A percentile compares a stretch with the other conserved stretches of the same genome.
These are phyloP conservation scores for Tolypocladium cylindrosporum DNA, from an alignment of 2,329 filamentous ascomycete genomes.

Conservation along the genomic window DNA sequence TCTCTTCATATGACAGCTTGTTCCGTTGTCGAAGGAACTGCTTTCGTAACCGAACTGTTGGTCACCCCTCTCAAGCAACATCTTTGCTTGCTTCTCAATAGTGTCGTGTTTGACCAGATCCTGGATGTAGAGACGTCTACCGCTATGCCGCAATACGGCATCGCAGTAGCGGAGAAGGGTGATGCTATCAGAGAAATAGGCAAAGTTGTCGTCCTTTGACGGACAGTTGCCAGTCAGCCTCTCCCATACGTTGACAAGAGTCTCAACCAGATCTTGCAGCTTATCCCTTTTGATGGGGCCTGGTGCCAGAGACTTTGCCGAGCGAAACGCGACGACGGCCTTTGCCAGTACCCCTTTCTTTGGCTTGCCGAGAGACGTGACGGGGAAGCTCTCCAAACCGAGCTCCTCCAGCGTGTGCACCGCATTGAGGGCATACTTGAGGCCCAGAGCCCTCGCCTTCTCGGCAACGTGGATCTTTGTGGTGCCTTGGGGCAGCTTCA, in stretches of 20 bases:
- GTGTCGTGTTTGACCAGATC: constrained; percentile 21
- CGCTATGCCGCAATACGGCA: constrained; percentile 13
- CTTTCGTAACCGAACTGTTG: neutral
- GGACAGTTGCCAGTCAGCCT: constrained; percentile 18
- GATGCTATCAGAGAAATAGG: constrained; percentile 25
- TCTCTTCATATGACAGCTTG: no score
- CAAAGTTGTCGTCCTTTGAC: constrained; percentile 12
- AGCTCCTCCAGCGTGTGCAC: constrained; percentile 32
- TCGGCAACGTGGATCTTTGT: constrained; percentile 21
- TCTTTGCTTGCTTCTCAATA: constrained; percentile 18
- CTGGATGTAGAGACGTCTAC: constrained; percentile 23
- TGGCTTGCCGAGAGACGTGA: constrained; percentile 33
- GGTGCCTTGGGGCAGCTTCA: constrained; percentile 19
- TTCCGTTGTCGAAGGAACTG: no score
- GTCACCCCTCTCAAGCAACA: constrained; percentile 10
- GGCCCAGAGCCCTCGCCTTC: constrained; percentile 20
- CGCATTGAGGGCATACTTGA: constrained; percentile 26
- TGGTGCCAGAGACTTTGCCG: neutral
- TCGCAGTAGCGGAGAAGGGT: constrained; percentile 27
- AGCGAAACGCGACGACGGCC: constrained; percentile 8
- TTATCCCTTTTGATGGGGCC: neutral
- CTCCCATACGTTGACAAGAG: constrained; percentile 17
- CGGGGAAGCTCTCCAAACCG: constrained; percentile 24
- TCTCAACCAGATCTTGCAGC: constrained; percentile 6
- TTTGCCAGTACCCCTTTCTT: constrained; percentile 27